Evolutionary conservation across 768 basidiomycete species (phyloP).

Genomic region (Dendrothele bispora): DNA sequence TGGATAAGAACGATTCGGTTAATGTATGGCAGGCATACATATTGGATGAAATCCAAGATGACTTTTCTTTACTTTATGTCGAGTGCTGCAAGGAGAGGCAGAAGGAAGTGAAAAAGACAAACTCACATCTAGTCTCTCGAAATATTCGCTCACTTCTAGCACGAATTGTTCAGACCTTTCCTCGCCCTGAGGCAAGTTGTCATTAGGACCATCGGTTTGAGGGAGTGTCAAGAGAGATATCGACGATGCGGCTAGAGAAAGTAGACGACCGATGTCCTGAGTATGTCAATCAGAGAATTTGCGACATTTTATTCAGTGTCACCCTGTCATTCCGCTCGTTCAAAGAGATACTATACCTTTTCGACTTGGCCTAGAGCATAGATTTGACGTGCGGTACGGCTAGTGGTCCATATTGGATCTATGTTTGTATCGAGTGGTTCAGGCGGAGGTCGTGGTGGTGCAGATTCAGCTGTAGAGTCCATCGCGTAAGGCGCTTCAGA

Average conservation of each 20-base stretch:
- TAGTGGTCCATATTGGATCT: conserved; percentile 81
- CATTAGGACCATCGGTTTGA: conserved; percentile 71
- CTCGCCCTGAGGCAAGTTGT: conserved; percentile 73
- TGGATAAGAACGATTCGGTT: neutral
- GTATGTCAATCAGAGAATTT: no score
- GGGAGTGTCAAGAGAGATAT: conserved; percentile 81
- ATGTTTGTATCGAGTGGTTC: conserved; percentile 50
- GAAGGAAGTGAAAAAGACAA: neutral
- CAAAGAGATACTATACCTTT: conserved; percentile 44
- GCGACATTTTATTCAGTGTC: no score
- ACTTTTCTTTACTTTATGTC: no score
- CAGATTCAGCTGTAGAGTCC: conserved; percentile 20
- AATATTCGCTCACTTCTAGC: conserved; percentile 82
- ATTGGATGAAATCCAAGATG: no score
- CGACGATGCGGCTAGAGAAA: conserved; percentile 75
- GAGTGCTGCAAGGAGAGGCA: no score
- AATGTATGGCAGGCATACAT: no score
- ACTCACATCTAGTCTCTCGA: conserved; percentile 75
- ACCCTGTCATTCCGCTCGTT: no score
- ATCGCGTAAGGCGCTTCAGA: no score
- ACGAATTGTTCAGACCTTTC: conserved; percentile 87
- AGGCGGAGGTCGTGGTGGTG: conserved; percentile 27
- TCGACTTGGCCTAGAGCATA: conserved; percentile 80
- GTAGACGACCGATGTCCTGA: conserved; percentile 79
- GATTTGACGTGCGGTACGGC: conserved; percentile 79